These are phyloP conservation scores for Petunia secreta DNA, from an alignment of 257 asterid genomes.

Conservation along the genomic window DNA sequence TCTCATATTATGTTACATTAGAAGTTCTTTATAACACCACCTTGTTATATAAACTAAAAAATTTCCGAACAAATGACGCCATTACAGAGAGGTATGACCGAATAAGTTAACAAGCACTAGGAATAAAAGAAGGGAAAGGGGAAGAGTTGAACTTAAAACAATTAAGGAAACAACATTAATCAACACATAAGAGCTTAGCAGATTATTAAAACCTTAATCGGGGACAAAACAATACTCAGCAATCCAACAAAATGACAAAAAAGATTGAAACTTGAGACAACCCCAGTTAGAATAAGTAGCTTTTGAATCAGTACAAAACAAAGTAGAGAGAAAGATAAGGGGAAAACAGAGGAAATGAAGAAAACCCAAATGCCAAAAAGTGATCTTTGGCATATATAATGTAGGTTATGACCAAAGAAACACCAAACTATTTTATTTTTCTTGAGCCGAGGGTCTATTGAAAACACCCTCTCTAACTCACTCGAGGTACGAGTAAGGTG, in stretches of 20 bases:
- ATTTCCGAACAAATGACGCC: too few species aligned
- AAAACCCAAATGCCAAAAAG: conserved; percentile 47
- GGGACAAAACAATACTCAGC: background rate
- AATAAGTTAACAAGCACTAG: conserved; percentile 29
- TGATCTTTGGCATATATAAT: conserved; percentile 32
- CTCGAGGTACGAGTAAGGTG: too few species aligned
- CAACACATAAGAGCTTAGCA: conserved; percentile 7
- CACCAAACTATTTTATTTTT: background rate
- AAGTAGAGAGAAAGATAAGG: background rate
- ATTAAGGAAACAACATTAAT: background rate
- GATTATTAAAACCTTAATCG: background rate
- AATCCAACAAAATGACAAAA: conserved; percentile 1
- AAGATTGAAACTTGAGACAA: conserved; percentile 9
- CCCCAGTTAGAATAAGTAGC: background rate
- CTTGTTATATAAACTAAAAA: too few species aligned
- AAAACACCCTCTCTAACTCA: too few species aligned
- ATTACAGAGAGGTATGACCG: too few species aligned
- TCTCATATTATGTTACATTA: too few species aligned
- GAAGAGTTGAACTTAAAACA: background rate
- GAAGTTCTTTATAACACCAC: too few species aligned
- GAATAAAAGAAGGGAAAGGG: conserved; percentile 3
- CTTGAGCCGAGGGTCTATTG: too few species aligned
- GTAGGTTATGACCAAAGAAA: conserved; percentile 25
- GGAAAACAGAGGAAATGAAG: conserved; percentile 18
- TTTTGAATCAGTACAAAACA: conserved; percentile 1